Base-by-base conservation (phyloP, 805 yeast genomes). In the Hanseniaspora jakobsenii region DNA sequence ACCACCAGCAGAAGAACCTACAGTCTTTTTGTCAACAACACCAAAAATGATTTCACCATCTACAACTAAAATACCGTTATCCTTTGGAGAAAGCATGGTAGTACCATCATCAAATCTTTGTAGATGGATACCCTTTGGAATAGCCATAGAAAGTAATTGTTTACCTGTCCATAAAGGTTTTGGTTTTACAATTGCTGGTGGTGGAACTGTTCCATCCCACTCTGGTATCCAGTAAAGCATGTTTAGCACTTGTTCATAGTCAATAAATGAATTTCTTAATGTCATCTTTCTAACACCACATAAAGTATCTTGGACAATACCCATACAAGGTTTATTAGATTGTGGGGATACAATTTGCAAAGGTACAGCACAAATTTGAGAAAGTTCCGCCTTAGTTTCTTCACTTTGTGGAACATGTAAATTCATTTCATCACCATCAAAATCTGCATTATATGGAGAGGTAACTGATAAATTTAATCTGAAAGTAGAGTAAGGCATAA, bases 361-460 rank as follows among this genome's bases (percentile, higher is more conserved):
- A 7, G 98, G 98, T 43, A 91, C 99, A 4, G 96, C 94, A 66
- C 96, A 86, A 55, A 91, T 75, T 61, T 89, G 91, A 26, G 89
- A 80, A 52, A 91, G 70, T 64, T 91, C 99, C 1, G 98, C 95
- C 60, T 97, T 76, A 0, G 98, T 87, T 63, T 91, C 99, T 52
- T 87, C 95, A 7, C 95, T 82, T 63, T 91, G 99, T 3, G 99
- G 98, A 53, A 89, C 98, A 59, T 91, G 99, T 67, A 91, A 80
- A 66, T 91, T 91, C 99, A 91, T 91, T 67, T 91, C 99, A 66
- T 91, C 99, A 72, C 99, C 99, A 69, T 91, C 99, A 70, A 91
- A 91, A 80, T 91, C 99, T 36, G 99, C 99, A 67, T 91, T 91
- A 65, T 91, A 91, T n/a, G 99, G 99, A 16, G 97, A 85, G 0